These are phyloP conservation scores for Trametes punicea DNA, from an alignment of 768 basidiomycete genomes.

Conservation along the genomic window DNA sequence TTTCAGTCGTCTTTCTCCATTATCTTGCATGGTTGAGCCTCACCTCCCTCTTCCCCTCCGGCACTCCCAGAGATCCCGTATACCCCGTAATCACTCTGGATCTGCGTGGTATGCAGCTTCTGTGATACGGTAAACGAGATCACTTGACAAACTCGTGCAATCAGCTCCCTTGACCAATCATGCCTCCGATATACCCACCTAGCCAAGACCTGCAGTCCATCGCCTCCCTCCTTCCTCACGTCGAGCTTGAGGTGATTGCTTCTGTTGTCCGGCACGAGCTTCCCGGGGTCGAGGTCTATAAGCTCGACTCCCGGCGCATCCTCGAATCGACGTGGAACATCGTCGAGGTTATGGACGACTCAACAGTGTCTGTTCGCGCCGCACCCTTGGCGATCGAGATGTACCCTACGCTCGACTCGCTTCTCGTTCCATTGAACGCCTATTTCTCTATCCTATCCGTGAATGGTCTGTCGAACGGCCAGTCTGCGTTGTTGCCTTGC, in stretches of 20 bases:
- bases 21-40: conserved; percentile 12
- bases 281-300: conserved; percentile 27
- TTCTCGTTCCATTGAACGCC: conserved; percentile 29
- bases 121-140: conserved; percentile 2
- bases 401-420: conserved; percentile 28
- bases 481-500: conserved; percentile 24
- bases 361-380: conserved; percentile 20
- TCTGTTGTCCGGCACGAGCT: conserved; percentile 26
- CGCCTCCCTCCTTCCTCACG: conserved; percentile 24
- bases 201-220: conserved; percentile 18
- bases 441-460: conserved; percentile 31
- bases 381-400: conserved; percentile 26
- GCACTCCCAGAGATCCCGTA: background rate
- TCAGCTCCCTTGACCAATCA: conserved; percentile 9
- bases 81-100: background rate
- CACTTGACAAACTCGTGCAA: conserved; percentile 7
- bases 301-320: conserved; percentile 32
- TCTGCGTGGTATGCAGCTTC: conserved; percentile 7
- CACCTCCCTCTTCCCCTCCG: background rate
- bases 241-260: conserved; percentile 25
- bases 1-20: conserved; percentile 8
- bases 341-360: conserved; percentile 28
- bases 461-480: conserved; percentile 24
- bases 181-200: conserved; percentile 18
- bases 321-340: conserved; percentile 29